phyloP scores from a whole-genome alignment of 176 grass and related monocot species.

The bread wheat (Triticum aestivum) region DNA sequence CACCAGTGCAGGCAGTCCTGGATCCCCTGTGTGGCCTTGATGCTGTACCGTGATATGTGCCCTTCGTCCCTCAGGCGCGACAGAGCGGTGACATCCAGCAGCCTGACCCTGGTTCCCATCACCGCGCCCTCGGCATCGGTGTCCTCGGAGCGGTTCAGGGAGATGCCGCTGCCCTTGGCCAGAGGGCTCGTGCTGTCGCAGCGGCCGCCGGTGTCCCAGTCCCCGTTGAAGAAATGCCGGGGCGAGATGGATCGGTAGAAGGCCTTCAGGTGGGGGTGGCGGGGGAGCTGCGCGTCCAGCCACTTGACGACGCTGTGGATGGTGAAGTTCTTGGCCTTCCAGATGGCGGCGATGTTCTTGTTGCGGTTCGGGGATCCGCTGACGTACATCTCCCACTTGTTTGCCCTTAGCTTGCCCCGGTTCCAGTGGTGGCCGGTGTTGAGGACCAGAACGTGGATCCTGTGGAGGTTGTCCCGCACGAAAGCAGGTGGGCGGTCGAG shows the following conservation, averaged over 20 bases:
- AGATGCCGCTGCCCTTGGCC: conserved; percentile 60
- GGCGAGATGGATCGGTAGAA: conserved; percentile 81
- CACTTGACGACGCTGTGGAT: conserved; percentile 69
- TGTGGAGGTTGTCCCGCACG: conserved; percentile 65
- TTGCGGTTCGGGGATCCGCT: conserved; percentile 57
- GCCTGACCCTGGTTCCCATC: conserved; percentile 58
- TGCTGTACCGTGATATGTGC: conserved; percentile 78
- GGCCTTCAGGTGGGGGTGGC: conserved; percentile 54
- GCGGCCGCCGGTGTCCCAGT: conserved; percentile 72
- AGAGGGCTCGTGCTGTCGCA: conserved; percentile 76
- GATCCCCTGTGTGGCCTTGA: conserved; percentile 57
- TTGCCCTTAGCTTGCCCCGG: conserved; percentile 75
- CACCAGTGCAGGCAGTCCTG: conserved; percentile 97
- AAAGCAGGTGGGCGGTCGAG: conserved; percentile 71
- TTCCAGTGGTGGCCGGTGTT: conserved; percentile 98
- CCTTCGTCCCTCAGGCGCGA: conserved; percentile 80
- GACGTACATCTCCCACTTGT: conserved; percentile 86
- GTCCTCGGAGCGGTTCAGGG: conserved; percentile 56
- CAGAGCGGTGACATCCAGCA: conserved; percentile 77
- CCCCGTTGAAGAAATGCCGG: conserved; percentile 83
- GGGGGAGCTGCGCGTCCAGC: conserved; percentile 68
- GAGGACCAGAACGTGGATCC: conserved; percentile 71
- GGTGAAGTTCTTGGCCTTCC: conserved; percentile 86
- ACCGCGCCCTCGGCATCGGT: conserved; percentile 53
- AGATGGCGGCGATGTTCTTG: conserved; percentile 60